Percentiles rank a stretch among this genome's conserved stretches.
Conservation (phyloP, 345 rosid species). For the Barbarea vulgaris region DNA sequence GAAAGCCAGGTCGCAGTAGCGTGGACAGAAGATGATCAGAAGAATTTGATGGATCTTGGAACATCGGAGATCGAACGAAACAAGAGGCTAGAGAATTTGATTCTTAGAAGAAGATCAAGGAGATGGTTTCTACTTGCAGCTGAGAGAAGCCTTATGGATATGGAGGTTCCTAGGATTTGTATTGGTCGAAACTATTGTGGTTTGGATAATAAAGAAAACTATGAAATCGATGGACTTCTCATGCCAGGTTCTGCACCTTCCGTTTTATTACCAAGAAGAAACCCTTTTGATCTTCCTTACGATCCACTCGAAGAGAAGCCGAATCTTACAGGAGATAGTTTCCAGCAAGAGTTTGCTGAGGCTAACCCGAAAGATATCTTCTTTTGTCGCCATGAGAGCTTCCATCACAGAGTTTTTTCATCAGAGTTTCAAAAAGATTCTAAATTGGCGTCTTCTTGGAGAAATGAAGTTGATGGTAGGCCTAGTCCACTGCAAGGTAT, state of each 20-base stretch:
- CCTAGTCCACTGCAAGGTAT: conserved; percentile 32
- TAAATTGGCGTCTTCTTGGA: conserved; percentile 20
- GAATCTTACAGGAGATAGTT: conserved; percentile 59
- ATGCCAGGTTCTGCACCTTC: conserved; percentile 94
- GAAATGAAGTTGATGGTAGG: conserved; percentile 23
- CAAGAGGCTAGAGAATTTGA: conserved; percentile 74
- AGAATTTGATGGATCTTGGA: conserved; percentile 88
- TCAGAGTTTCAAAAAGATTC: conserved; percentile 43
- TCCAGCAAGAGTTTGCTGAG: conserved; percentile 62
- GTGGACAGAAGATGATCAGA: conserved; percentile 85
- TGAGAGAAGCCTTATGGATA: conserved; percentile 48
- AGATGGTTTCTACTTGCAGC: conserved; percentile 50
- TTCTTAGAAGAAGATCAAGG: conserved; percentile 67
- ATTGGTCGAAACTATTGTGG: conserved; percentile 48
- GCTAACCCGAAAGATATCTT: conserved; percentile 56
- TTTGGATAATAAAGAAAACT: conserved; percentile 27
- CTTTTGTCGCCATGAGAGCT: conserved; percentile 83
- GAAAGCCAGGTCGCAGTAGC: conserved; percentile 52
- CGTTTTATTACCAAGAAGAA: conserved; percentile 55
- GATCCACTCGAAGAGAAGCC: conserved; percentile 86
- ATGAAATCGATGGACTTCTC: conserved; percentile 39
- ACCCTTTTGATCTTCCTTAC: conserved; percentile 88
- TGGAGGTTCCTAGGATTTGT: conserved; percentile 51
- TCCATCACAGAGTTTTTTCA: conserved; percentile 41
- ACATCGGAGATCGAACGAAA: conserved; percentile 80